Evolutionary conservation across 768 basidiomycete genomes (phyloP).

Genomic region (Gyrodon lividus): DNA sequence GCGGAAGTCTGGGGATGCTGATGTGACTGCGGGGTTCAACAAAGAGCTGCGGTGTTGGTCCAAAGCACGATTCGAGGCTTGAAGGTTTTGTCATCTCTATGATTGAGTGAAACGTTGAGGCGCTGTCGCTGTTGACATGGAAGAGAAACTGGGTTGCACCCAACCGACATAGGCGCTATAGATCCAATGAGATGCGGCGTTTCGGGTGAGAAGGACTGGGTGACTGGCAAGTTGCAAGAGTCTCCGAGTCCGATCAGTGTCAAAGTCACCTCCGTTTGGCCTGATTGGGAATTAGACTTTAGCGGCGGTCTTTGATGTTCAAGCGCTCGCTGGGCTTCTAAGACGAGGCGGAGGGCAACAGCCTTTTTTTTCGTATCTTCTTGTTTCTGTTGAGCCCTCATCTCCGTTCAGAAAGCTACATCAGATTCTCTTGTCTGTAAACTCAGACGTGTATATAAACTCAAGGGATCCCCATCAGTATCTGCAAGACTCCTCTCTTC

Average conservation of each 20-base stretch:
- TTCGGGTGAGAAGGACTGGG: too few species aligned
- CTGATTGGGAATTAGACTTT: constrained; percentile 12
- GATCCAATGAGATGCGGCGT: too few species aligned
- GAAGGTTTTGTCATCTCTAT: too few species aligned
- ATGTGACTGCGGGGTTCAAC: too few species aligned
- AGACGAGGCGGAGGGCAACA: background rate
- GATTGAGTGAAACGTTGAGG: too few species aligned
- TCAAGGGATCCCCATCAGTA: background rate
- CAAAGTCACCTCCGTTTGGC: background rate
- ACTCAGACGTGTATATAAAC: constrained; percentile 8
- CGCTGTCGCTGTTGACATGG: too few species aligned
- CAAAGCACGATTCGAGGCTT: too few species aligned
- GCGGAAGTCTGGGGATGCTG: too few species aligned
- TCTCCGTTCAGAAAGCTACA: background rate
- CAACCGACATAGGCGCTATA: too few species aligned
- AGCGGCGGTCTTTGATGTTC: background rate
- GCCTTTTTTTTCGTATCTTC: background rate
- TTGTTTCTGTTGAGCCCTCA: background rate
- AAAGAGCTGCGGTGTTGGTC: too few species aligned
- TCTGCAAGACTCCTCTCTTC: background rate
- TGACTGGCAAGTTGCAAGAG: too few species aligned
- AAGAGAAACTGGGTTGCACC: too few species aligned
- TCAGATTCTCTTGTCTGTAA: background rate
- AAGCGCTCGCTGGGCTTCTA: background rate
- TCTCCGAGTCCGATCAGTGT: background rate